These are phyloP conservation scores for Inga leiocalycina DNA, from an alignment of 306 rosid species.

Conservation along the genomic window DNA sequence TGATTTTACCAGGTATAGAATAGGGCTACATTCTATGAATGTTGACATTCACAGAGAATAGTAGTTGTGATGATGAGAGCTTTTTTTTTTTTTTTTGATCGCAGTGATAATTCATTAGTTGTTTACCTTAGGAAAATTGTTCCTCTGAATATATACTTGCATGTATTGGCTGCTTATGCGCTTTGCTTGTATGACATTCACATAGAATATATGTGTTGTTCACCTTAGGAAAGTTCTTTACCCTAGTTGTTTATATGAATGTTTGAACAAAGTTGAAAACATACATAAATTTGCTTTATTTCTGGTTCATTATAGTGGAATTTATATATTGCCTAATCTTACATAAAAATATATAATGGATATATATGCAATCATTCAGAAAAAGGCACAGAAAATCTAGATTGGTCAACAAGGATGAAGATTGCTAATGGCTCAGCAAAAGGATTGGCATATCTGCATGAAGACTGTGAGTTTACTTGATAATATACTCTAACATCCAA, in stretches of 20 bases:
- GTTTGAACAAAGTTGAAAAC: not conserved
- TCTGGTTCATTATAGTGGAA: not conserved
- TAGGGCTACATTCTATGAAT: no score
- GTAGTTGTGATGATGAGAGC: no score
- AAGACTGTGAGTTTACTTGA: slow-evolving; percentile 36
- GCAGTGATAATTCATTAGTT: not conserved
- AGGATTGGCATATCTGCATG: slow-evolving; percentile 46
- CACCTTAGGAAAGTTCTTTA: no score
- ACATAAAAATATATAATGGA: not conserved
- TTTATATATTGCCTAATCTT: not conserved
- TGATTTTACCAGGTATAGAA: not conserved
- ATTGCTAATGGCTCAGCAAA: slow-evolving; percentile 45
- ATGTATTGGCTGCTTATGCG: not conserved
- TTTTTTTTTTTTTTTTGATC: no score
- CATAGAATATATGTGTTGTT: not conserved
- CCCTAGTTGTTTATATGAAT: not conserved
- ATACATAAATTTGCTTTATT: not conserved
- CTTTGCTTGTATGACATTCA: not conserved
- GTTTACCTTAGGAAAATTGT: not conserved
- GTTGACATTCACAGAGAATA: no score
- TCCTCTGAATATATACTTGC: not conserved
- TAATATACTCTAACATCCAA: not conserved
- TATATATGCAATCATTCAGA: slow-evolving; percentile 21
- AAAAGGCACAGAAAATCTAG: slow-evolving; percentile 22
- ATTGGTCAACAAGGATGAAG: slow-evolving; percentile 43